Evolutionary conservation across 176 grass and related monocot genomes (phyloP), one percentile per base, ranked within the genome.

Genomic region (Tuctoria greenei): DNA sequence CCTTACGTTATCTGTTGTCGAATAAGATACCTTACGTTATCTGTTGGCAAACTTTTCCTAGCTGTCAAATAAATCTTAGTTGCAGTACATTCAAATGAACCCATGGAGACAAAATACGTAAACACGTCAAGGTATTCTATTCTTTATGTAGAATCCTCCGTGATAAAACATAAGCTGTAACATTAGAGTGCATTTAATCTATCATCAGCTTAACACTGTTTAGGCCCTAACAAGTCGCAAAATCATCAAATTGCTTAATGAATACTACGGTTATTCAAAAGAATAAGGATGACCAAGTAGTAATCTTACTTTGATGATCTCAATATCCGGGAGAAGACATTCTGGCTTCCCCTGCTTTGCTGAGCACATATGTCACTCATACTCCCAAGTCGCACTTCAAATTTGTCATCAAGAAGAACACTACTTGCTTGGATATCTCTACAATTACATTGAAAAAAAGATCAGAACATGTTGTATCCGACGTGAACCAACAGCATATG

Each of bases 371-470:
- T 70, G 40, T 92, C 83, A 90, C 87, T 99, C 87, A 99, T 88
- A 86, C 95, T 99, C 43, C 91, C 91, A 66, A 99, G 87, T 68
- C 87, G 84, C 40, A 99, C 95, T 83, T 99, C 95, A 34, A 84
- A 99, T 80, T 90, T 99, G 69, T 99, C 89, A 76, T 99, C 95
- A 16, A 99, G 89, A 90, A 99, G 91, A 60, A 99, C 76, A 72
- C 95, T 99, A 28, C 82, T 99, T 90, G 95, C 91, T 86, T 99
- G 95, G 52, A 99, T 88, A 90, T 99, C 91, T 86, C 95, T 99
- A 83, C 64, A 80, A 68, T 67, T 28, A 60, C 60, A 57, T 57
- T 57, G n/a, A 71, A 36, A 74, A 79, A 75, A 2, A 27, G 38
- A 75, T 51, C 44, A 72, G 11, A 73, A 79, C 23, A 84, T 47